These are phyloP conservation scores for Sporormia fimetaria DNA, from an alignment of 495 filamentous ascomycete genomes.

Conservation along the genomic window DNA sequence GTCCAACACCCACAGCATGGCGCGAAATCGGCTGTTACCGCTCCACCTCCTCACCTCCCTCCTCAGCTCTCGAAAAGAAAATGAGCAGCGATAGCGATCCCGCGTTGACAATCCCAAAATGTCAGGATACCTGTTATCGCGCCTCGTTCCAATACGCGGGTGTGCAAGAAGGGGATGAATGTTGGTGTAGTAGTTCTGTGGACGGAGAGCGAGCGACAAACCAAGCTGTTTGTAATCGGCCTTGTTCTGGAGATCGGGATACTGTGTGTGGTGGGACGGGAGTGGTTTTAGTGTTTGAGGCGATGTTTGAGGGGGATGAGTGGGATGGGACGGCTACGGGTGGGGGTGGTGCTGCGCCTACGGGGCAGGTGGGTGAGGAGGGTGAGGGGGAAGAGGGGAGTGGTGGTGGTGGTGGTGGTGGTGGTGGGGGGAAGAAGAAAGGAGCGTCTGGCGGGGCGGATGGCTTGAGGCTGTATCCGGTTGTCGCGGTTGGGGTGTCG, in stretches of 20 bases:
- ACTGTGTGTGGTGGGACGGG: conserved; percentile 25
- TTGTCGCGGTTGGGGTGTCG: too few species aligned
- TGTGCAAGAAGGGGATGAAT: conserved; percentile 26
- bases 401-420: too few species aligned
- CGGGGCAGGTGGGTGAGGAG: too few species aligned
- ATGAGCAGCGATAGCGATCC: conserved; percentile 2
- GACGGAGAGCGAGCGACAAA: conserved; percentile 18
- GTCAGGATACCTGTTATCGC: conserved; percentile 8
- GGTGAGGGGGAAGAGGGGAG: too few species aligned
- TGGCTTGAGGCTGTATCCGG: too few species aligned
- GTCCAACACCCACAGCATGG: conserved; percentile 6
- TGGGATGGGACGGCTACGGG: too few species aligned
- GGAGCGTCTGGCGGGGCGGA: too few species aligned
- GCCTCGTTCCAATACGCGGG: conserved; percentile 9
- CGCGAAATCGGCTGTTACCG: conserved; percentile 2
- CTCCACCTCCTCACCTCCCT: not conserved
- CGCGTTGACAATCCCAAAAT: conserved; percentile 8
- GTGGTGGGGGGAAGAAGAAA: too few species aligned
- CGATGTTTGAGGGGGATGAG: not conserved
- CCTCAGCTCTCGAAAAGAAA: conserved; percentile 4
- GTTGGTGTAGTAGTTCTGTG: conserved; percentile 28
- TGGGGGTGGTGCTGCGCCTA: too few species aligned
- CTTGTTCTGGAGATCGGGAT: conserved; percentile 23
- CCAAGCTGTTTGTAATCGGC: conserved; percentile 24
- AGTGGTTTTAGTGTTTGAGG: conserved; percentile 18